Conservation (phyloP, 257 asterid genomes). For the Gentiana straminea region DNA sequence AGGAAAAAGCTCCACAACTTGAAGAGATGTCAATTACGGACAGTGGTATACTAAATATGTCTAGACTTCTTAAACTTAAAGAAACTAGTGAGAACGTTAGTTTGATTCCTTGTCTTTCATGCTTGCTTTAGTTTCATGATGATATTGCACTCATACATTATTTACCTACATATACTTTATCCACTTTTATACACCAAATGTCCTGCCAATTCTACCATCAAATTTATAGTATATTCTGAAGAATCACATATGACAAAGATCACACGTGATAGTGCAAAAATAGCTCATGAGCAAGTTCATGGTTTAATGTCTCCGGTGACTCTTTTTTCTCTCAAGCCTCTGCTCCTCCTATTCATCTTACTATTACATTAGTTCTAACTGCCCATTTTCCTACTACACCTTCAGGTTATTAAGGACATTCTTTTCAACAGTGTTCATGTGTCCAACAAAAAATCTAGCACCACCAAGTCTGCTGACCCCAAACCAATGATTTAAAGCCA, state of each 20-base stretch:
- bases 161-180: too few relatives aligned
- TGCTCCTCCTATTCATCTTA: not conserved
- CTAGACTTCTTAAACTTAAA: too few relatives aligned
- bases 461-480: constrained; percentile 54
- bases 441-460: constrained; percentile 27
- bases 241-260: constrained; percentile 92
- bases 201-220: too few relatives aligned
- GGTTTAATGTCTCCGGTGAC: constrained; percentile 94
- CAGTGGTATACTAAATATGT: too few relatives aligned
- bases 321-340: not conserved
- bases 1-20: too few relatives aligned
- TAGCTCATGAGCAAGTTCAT: constrained; percentile 96
- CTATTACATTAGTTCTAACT: not conserved
- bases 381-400: not conserved
- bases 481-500: constrained; percentile 89
- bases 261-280: constrained; percentile 88
- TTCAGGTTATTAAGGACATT: constrained; percentile 87
- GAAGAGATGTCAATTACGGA: too few relatives aligned
- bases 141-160: too few relatives aligned
- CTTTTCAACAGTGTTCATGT: constrained; percentile 81
- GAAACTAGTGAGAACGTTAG: too few relatives aligned
- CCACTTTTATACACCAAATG: too few relatives aligned
- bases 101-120: too few relatives aligned
- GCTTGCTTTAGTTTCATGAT: too few relatives aligned
- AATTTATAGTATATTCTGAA: constrained; percentile 14